Percentiles rank a stretch among this genome's conserved stretches.
phyloP scores from a whole-genome alignment of 345 rosid genomes.

The Citrus unshiu region DNA sequence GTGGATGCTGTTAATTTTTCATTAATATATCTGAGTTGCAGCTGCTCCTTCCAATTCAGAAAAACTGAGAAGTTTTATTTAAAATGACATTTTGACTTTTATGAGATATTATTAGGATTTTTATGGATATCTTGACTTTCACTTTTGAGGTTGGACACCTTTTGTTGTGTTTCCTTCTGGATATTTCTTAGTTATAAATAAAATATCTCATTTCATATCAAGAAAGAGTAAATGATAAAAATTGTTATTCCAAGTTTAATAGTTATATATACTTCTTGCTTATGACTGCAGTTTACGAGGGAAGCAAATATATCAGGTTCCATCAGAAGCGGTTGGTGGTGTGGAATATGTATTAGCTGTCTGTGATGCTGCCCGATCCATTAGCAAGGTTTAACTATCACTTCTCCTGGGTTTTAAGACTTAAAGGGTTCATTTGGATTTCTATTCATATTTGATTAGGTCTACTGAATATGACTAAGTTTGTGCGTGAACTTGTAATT shows the following conservation, averaged over 20 bases:
- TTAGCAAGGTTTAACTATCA: slow-evolving; percentile 45
- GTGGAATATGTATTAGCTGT: slow-evolving; percentile 74
- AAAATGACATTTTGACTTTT: not conserved
- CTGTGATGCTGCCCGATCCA: slow-evolving; percentile 56
- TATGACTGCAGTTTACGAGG: slow-evolving; percentile 63
- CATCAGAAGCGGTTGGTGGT: slow-evolving; percentile 64
- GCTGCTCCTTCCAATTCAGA: not conserved
- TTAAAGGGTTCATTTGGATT: slow-evolving; percentile 4
- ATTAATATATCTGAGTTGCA: not conserved
- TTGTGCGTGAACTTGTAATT: slow-evolving; percentile 13
- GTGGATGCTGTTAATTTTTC: not conserved
- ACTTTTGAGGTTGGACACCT: not conserved
- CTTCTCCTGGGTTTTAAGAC: slow-evolving; percentile 12
- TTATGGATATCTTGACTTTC: not conserved
- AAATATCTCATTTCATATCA: not conserved
- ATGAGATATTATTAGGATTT: not conserved
- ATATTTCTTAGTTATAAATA: not conserved
- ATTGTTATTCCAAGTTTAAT: not conserved
- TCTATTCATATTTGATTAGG: not conserved
- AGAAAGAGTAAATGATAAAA: not conserved
- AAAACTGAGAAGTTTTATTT: not conserved
- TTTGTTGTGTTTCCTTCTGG: not conserved
- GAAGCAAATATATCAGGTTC: slow-evolving; percentile 71
- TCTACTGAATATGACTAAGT: slow-evolving; percentile 12
- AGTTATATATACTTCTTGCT: slow-evolving; percentile 18